These are phyloP conservation scores for Tolypocladium sp. DNA, from an alignment of 2,329 filamentous ascomycete species.

Conservation along the genomic window DNA sequence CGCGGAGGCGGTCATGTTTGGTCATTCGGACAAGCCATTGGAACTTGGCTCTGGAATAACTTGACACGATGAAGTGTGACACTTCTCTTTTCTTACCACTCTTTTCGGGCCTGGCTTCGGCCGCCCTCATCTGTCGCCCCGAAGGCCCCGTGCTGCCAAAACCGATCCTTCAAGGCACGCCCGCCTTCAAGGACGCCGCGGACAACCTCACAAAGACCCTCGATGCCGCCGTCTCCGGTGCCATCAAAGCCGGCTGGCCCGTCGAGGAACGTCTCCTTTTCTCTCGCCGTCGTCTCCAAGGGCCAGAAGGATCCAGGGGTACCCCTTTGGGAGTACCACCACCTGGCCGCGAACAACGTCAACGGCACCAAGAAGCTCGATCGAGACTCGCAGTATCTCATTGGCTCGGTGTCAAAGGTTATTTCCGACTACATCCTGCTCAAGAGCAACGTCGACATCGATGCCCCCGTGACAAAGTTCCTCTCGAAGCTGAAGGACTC, in stretches of 20 bases:
- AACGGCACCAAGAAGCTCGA: constrained; percentile 22
- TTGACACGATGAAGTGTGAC: background rate
- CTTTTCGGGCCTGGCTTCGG: background rate
- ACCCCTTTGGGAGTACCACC: constrained; percentile 32
- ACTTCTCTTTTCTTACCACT: background rate
- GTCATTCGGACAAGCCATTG: too few species aligned
- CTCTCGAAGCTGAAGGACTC: constrained; percentile 19
- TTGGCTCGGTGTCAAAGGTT: constrained; percentile 30
- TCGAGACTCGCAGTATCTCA: constrained; percentile 29
- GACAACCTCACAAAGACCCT: constrained; percentile 17
- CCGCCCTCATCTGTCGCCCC: constrained; percentile 16
- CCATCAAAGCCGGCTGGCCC: constrained; percentile 24
- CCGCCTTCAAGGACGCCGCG: constrained; percentile 17
- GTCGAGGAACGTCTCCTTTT: constrained; percentile 27
- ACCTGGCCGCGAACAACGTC: constrained; percentile 22
- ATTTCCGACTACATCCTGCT: constrained; percentile 27
- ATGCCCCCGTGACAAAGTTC: constrained; percentile 22
- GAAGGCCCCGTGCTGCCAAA: constrained; percentile 21
- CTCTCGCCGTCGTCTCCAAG: constrained; percentile 22
- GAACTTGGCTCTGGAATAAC: too few species aligned
- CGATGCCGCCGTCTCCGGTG: constrained; percentile 18
- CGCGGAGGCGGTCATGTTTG: background rate
- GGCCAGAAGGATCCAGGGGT: constrained; percentile 14
- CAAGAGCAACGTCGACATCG: constrained; percentile 22
- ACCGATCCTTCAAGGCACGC: constrained; percentile 8